phyloP scores from a whole-genome alignment of 176 grass and related monocot species.

The Eleusine indica region DNA sequence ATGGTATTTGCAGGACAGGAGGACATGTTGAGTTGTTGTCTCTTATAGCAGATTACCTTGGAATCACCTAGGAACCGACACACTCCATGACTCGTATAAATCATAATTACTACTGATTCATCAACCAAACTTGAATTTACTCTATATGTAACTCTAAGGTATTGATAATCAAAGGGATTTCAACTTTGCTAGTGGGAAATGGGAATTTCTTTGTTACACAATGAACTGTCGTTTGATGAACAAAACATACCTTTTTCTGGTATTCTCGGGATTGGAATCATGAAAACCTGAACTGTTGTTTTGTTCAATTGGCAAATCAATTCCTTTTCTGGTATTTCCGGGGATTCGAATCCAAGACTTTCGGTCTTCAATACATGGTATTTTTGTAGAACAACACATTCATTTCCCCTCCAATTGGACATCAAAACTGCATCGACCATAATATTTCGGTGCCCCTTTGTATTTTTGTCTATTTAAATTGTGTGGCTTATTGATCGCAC shows the following conservation, averaged over 20 bases:
- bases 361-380: neutral
- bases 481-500: neutral
- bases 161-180: neutral
- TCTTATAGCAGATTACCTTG: slow-evolving; percentile 1
- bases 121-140: neutral
- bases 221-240: too few species aligned
- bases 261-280: neutral
- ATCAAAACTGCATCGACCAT: slow-evolving; percentile 7
- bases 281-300: neutral
- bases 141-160: neutral
- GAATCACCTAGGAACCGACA: slow-evolving; percentile 2
- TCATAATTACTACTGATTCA: neutral
- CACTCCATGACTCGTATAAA: neutral
- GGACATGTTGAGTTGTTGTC: neutral
- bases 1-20: neutral
- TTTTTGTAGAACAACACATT: neutral
- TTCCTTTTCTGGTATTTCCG: neutral
- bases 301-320: neutral
- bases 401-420: neutral
- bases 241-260: too few species aligned
- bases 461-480: slow-evolving; percentile 9
- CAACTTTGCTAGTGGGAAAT: neutral
- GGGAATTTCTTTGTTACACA: slow-evolving; percentile 23
- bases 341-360: neutral
- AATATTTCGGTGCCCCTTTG: slow-evolving; percentile 1